A percentile compares a stretch with the other conserved stretches of the same genome.
These are phyloP conservation scores for Spathaspora gorwiae DNA, from an alignment of 805 yeast genomes.

Conservation along the genomic window DNA sequence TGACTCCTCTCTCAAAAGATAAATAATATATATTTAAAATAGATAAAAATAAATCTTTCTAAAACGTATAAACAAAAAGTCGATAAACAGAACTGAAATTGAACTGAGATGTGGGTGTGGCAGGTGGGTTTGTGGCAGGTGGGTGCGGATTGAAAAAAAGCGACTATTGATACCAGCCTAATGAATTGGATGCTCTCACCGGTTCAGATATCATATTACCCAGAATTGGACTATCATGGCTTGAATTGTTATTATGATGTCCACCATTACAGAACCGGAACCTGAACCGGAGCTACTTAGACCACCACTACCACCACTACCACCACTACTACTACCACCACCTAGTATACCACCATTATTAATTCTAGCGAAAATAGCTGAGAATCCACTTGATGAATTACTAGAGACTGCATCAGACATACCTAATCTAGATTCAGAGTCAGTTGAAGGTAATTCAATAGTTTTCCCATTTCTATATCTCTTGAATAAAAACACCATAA, in stretches of 20 bases:
- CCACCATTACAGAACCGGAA: too few relatives aligned
- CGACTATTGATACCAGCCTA: slow-evolving; percentile 53
- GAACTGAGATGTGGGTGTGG: too few relatives aligned
- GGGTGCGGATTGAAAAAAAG: too few relatives aligned
- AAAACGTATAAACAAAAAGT: too few relatives aligned
- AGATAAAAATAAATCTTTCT: too few relatives aligned
- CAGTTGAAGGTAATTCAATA: slow-evolving; percentile 37
- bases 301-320: background rate
- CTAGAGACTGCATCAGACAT: slow-evolving; percentile 13
- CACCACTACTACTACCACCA: slow-evolving; percentile 9
- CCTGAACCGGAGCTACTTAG: too few relatives aligned
- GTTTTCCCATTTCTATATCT: slow-evolving; percentile 41
- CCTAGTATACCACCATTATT: slow-evolving; percentile 8
- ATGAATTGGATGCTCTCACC: slow-evolving; percentile 63
- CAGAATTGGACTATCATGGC: background rate
- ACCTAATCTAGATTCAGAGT: slow-evolving; percentile 34
- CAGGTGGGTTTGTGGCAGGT: too few relatives aligned
- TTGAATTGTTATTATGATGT: too few relatives aligned
- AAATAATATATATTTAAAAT: too few relatives aligned
- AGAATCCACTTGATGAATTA: slow-evolving; percentile 17
- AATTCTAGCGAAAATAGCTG: slow-evolving; percentile 25
- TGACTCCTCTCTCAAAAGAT: too few relatives aligned
- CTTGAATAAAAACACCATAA: slow-evolving; percentile 53
- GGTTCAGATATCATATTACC: slow-evolving; percentile 55
- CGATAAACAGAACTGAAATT: too few relatives aligned